A percentile compares a stretch with the other conserved stretches of the same genome.
phyloP scores from a whole-genome alignment of 495 filamentous ascomycete species.

The Podospora pseudoanserina region DNA sequence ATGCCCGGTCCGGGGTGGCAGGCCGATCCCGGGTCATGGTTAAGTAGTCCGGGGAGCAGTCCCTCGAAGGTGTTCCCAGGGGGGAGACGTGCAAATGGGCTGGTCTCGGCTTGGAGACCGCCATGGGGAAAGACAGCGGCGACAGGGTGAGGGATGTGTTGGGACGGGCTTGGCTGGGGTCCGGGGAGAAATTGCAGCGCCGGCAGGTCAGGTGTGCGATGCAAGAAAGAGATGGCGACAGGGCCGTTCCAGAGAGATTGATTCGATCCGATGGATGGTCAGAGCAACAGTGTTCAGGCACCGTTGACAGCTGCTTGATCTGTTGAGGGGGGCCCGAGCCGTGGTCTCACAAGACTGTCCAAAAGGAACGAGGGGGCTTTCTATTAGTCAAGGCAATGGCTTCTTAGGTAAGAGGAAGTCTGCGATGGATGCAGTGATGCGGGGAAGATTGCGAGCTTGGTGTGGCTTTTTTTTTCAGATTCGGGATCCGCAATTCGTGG shows the following conservation, averaged over 20 bases:
- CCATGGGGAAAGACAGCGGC: constrained; percentile 20
- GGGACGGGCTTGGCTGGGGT: constrained; percentile 20
- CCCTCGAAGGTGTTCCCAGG: constrained; percentile 16
- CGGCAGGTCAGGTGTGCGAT: constrained; percentile 30
- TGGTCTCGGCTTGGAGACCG: constrained; percentile 26
- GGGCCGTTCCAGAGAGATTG: constrained; percentile 7
- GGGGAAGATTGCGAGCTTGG: constrained; percentile 37
- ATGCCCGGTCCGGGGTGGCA: constrained; percentile 37
- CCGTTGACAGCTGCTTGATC: not conserved
- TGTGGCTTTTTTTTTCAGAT: constrained; percentile 4
- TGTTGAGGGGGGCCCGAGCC: not conserved
- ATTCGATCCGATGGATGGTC: constrained; percentile 14
- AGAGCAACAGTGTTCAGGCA: constrained; percentile 1
- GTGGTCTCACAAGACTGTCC: constrained; percentile 26
- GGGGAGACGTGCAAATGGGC: constrained; percentile 21
- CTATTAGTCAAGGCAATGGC: constrained; percentile 47
- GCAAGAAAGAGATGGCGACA: constrained; percentile 27
- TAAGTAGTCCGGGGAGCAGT: constrained; percentile 29
- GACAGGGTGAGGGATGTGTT: constrained; percentile 10
- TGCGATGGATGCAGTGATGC: constrained; percentile 36
- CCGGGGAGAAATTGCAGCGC: constrained; percentile 17
- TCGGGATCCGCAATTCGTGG: constrained; percentile 26
- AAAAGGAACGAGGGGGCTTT: constrained; percentile 30
- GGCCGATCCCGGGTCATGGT: constrained; percentile 29
- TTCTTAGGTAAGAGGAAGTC: constrained; percentile 48